A percentile compares a stretch with the other conserved stretches of the same genome.
Conservation (phyloP, 305 asterid species). For the Petunia hybrid region DNA sequence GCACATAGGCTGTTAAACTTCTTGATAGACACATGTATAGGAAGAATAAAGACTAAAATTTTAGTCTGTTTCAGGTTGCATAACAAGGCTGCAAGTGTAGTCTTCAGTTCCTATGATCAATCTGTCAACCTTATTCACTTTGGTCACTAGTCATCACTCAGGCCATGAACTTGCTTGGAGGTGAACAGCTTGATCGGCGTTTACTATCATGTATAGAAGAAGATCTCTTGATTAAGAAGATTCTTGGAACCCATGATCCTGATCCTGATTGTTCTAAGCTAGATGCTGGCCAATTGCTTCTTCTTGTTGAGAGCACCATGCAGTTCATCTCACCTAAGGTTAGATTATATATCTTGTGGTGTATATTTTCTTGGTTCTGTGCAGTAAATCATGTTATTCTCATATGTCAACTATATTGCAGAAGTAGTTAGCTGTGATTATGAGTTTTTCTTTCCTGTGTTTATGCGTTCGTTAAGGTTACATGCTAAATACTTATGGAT, state of each 20-base stretch:
- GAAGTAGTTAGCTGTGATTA: background rate
- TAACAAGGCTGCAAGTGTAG: background rate
- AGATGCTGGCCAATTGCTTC: conserved; percentile 55
- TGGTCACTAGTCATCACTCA: no score
- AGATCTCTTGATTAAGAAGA: conserved; percentile 58
- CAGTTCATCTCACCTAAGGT: conserved; percentile 46
- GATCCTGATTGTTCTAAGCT: conserved; percentile 56
- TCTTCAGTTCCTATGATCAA: background rate
- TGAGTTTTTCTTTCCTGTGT: background rate
- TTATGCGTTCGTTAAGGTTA: background rate
- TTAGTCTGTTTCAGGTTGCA: background rate
- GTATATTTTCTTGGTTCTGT: background rate
- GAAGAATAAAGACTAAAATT: background rate
- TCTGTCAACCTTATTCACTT: conserved; percentile 9
- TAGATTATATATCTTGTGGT: background rate
- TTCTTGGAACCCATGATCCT: conserved; percentile 66
- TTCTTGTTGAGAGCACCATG: conserved; percentile 49
- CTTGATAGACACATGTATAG: background rate
- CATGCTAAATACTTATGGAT: background rate
- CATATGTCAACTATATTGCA: background rate
- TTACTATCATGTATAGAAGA: conserved; percentile 42
- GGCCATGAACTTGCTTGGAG: conserved; percentile 46
- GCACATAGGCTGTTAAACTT: background rate
- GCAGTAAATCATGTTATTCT: background rate
- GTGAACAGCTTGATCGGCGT: conserved; percentile 27